Evolutionary conservation across 1,284 basidiomycete genomes (phyloP).

Genomic region (Anthracocystis panici-leucophaei): DNA sequence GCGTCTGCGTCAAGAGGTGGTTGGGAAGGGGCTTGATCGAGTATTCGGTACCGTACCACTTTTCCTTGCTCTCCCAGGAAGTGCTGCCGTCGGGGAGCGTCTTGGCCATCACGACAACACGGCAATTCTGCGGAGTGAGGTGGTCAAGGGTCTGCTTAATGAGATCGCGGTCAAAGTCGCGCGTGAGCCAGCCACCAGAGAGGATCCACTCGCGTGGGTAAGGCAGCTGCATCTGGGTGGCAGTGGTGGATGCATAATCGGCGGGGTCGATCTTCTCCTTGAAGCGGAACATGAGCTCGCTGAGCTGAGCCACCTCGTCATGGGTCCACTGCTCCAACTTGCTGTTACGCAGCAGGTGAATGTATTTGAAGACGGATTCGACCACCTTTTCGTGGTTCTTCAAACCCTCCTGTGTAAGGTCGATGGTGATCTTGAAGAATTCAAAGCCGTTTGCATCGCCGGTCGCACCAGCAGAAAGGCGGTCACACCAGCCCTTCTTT

Average conservation of each 20-base stretch:
- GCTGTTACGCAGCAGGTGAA: constrained; percentile 81
- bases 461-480: constrained; percentile 80
- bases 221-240: constrained; percentile 83
- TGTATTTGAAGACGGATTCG: constrained; percentile 84
- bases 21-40: constrained; percentile 56
- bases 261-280: constrained; percentile 85
- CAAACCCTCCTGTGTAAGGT: constrained; percentile 89
- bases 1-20: constrained; percentile 36
- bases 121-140: constrained; percentile 76
- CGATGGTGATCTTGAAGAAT: constrained; percentile 85
- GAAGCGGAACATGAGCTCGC: constrained; percentile 85
- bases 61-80: constrained; percentile 61
- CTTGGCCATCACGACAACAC: constrained; percentile 81
- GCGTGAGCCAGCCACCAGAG: constrained; percentile 79
- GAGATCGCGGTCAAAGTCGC: constrained; percentile 81
- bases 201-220: constrained; percentile 84
- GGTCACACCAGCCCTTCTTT: constrained; percentile 88
- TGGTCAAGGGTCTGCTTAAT: constrained; percentile 77
- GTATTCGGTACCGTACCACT: constrained; percentile 70
- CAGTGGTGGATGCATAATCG: constrained; percentile 82
- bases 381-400: constrained; percentile 83
- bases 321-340: constrained; percentile 81
- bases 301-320: constrained; percentile 81
- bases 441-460: constrained; percentile 81
- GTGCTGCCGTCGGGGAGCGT: constrained; percentile 70